Evolutionary conservation across 2,329 filamentous ascomycete genomes (phyloP).

Genomic region (Exophiala bonariae): DNA sequence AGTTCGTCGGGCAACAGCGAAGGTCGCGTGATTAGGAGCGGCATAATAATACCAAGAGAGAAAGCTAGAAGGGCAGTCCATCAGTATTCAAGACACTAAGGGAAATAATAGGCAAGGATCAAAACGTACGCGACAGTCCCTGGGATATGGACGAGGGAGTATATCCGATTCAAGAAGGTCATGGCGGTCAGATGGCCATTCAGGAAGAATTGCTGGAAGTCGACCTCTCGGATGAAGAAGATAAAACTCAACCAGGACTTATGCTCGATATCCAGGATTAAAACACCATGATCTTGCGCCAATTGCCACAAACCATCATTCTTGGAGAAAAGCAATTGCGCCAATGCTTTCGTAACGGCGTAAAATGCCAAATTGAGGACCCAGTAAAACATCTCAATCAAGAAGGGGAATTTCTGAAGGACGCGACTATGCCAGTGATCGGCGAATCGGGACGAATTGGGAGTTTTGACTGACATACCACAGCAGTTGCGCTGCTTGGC

Average conservation of each 20-base stretch:
- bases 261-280: conserved; percentile 23
- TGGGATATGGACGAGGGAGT: conserved; percentile 53
- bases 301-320: conserved; percentile 46
- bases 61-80: conserved; percentile 35
- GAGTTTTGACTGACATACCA: conserved; percentile 53
- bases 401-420: conserved; percentile 67
- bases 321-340: conserved; percentile 53
- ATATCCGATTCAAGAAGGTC: conserved; percentile 51
- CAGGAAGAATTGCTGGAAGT: conserved; percentile 47
- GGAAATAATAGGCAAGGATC: background rate
- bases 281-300: conserved; percentile 42
- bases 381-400: conserved; percentile 76
- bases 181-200: conserved; percentile 41
- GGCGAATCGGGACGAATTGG: conserved; percentile 63
- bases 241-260: conserved; percentile 37
- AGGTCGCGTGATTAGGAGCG: conserved; percentile 48
- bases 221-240: conserved; percentile 43
- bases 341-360: conserved; percentile 56
- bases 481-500: conserved; percentile 54
- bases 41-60: conserved; percentile 45
- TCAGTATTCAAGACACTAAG: too few species aligned
- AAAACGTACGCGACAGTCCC: conserved; percentile 49
- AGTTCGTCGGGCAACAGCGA: conserved; percentile 58
- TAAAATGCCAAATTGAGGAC: conserved; percentile 66
- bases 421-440: conserved; percentile 62